phyloP scores from a whole-genome alignment of 2,329 filamentous ascomycete genomes.

The Claviceps quebecensis region DNA sequence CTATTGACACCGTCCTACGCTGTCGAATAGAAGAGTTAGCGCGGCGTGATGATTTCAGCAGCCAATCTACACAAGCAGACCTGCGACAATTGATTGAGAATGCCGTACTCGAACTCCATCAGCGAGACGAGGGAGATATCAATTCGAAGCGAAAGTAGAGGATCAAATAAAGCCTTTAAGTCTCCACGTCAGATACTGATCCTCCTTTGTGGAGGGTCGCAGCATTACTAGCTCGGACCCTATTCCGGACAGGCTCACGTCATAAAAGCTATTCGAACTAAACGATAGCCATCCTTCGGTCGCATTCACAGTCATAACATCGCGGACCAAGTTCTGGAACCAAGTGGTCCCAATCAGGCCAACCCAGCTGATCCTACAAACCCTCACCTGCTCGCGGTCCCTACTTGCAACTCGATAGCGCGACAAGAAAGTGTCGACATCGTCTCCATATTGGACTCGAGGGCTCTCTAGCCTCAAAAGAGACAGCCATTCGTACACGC shows the following conservation, averaged over 20 bases:
- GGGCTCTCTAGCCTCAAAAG: constrained; percentile 52
- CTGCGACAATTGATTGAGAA: constrained; percentile 69
- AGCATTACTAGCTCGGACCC: constrained; percentile 39
- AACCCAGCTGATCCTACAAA: constrained; percentile 43
- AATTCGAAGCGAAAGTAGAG: constrained; percentile 42
- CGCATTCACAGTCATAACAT: constrained; percentile 28
- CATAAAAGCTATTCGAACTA: constrained; percentile 36
- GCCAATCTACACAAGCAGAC: constrained; percentile 64
- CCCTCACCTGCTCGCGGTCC: constrained; percentile 12
- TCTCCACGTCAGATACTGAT: constrained; percentile 49
- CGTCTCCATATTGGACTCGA: constrained; percentile 42
- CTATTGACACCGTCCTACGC: constrained; percentile 70
- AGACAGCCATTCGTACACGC: constrained; percentile 62
- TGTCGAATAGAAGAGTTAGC: constrained; percentile 82
- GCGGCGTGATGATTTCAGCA: constrained; percentile 68
- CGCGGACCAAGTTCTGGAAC: constrained; percentile 33
- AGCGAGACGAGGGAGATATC: constrained; percentile 50
- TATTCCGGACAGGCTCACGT: constrained; percentile 26
- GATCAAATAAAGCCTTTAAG: constrained; percentile 30
- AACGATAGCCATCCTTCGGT: constrained; percentile 41
- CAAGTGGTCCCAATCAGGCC: constrained; percentile 42
- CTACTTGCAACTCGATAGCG: constrained; percentile 37
- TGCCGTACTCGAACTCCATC: constrained; percentile 53
- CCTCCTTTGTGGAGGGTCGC: constrained; percentile 31
- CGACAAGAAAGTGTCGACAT: constrained; percentile 54